Evolutionary conservation across 306 rosid species (phyloP).

Genomic region (Macrotyloma uniflorum): DNA sequence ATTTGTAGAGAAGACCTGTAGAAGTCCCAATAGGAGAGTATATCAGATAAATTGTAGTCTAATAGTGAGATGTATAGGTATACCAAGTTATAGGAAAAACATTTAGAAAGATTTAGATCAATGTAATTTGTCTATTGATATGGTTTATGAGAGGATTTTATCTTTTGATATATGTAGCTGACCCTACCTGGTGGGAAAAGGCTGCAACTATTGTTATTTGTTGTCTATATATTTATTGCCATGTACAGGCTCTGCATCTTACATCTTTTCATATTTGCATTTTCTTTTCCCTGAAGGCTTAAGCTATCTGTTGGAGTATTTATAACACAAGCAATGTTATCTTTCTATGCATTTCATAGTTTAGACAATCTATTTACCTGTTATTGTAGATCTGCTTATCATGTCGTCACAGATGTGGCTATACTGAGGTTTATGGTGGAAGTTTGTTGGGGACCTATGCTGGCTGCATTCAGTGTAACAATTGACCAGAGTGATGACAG

Average conservation of each 20-base stretch:
- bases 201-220: neutral
- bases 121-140: constrained; percentile 16
- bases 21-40: neutral
- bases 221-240: constrained; percentile 10
- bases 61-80: neutral
- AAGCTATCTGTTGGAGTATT: constrained; percentile 10
- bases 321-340: constrained; percentile 21
- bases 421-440: constrained; percentile 99
- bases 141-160: neutral
- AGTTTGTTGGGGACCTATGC: constrained; percentile 99
- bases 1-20: neutral
- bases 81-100: neutral
- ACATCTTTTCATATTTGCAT: constrained; percentile 20
- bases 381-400: constrained; percentile 83
- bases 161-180: constrained; percentile 5
- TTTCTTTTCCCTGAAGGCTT: constrained; percentile 20
- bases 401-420: constrained; percentile 86
- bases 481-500: constrained; percentile 98
- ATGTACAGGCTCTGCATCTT: constrained; percentile 19
- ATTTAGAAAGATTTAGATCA: neutral
- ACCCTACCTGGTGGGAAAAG: neutral
- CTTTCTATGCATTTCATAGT: neutral
- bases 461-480: constrained; percentile 98
- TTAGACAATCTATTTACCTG: constrained; percentile 38
- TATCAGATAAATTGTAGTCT: neutral